A percentile compares a stretch with the other conserved stretches of the same genome.
Conservation (phyloP, 306 rosid species). For the Glycyrrhiza uralensis region DNA sequence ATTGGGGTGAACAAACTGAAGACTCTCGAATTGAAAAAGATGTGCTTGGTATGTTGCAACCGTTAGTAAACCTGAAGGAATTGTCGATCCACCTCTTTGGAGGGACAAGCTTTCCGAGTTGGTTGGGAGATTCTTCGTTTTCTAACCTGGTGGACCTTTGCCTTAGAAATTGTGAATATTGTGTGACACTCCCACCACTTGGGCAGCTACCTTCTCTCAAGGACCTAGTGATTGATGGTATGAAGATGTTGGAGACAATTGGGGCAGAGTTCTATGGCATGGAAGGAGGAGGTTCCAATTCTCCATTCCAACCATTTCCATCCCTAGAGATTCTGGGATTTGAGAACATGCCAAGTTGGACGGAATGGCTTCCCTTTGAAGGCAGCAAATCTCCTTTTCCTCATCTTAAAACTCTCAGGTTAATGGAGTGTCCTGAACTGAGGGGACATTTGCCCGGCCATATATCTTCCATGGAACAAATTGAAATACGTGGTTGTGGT, state of each 20-base stretch:
- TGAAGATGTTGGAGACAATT: background rate
- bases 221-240: background rate
- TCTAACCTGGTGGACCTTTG: background rate
- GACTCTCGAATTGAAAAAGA: background rate
- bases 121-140: constrained; percentile 12
- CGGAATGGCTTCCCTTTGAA: background rate
- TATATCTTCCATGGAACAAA: background rate
- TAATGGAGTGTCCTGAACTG: background rate
- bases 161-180: background rate
- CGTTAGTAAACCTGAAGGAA: background rate
- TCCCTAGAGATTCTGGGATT: background rate
- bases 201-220: constrained; percentile 11
- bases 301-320: constrained; percentile 5
- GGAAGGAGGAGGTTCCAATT: background rate
- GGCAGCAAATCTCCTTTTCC: background rate
- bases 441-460: background rate
- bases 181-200: background rate
- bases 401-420: background rate
- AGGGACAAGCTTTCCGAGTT: background rate
- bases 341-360: background rate
- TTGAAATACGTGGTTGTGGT: background rate
- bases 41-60: background rate
- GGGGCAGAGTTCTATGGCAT: background rate
- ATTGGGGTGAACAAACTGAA: background rate
- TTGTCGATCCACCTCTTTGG: background rate